Evolutionary conservation across 2,329 filamentous ascomycete genomes (phyloP).

Genomic region (Zasmidium citrigriseum): DNA sequence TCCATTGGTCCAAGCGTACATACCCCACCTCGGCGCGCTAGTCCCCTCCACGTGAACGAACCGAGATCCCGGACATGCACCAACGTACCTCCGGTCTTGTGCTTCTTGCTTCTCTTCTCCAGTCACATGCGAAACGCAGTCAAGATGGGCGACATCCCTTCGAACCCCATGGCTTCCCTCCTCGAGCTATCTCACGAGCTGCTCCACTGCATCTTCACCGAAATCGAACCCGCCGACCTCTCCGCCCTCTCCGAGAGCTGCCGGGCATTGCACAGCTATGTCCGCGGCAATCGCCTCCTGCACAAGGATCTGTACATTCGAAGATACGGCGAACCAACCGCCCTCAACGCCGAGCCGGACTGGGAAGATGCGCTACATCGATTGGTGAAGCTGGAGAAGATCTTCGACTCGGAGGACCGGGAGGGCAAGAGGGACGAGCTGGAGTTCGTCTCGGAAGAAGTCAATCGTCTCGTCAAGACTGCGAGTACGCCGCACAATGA

Average conservation of each 20-base stretch:
- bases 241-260: constrained; percentile 55
- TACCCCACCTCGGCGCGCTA: too few species aligned
- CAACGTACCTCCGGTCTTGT: too few species aligned
- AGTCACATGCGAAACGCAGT: too few species aligned
- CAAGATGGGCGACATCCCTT: not conserved
- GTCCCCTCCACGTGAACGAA: too few species aligned
- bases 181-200: constrained; percentile 62
- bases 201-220: constrained; percentile 60
- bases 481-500: constrained; percentile 41
- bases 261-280: constrained; percentile 54
- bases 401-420: constrained; percentile 44
- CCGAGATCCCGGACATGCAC: too few species aligned
- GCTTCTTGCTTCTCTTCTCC: too few species aligned
- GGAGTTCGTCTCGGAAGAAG: constrained; percentile 26
- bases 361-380: constrained; percentile 42
- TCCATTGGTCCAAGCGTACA: too few species aligned
- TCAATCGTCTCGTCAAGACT: constrained; percentile 27
- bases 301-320: constrained; percentile 64
- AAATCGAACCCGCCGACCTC: constrained; percentile 60
- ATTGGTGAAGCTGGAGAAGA: constrained; percentile 43
- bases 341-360: constrained; percentile 25
- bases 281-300: constrained; percentile 60
- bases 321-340: constrained; percentile 32
- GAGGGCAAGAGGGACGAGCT: constrained; percentile 44
- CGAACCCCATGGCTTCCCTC: constrained; percentile 37